These are phyloP conservation scores for Cryptococcus wingfieldii DNA, from an alignment of 1,284 basidiomycete species.

Conservation along the genomic window DNA sequence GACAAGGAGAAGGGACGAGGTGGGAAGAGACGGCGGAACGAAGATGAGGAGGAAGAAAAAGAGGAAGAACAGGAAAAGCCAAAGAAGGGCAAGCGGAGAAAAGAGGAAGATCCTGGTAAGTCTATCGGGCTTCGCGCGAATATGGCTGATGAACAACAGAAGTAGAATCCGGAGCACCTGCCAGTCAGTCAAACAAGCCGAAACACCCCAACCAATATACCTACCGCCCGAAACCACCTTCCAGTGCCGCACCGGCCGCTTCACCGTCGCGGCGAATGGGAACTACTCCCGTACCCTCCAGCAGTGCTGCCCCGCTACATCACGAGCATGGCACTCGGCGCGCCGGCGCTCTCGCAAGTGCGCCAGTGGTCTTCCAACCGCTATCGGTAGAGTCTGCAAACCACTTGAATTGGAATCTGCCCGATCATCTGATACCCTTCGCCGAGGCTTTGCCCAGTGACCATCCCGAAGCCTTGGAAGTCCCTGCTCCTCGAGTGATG, in stretches of 20 bases:
- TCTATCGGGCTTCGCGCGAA: background rate
- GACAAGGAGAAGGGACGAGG: constrained; percentile 10
- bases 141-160: background rate
- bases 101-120: constrained; percentile 39
- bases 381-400: constrained; percentile 30
- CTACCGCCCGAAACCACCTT: constrained; percentile 52
- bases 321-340: constrained; percentile 45
- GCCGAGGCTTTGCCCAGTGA: constrained; percentile 75
- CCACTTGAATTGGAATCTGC: constrained; percentile 71
- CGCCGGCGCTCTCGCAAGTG: constrained; percentile 41
- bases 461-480: constrained; percentile 68
- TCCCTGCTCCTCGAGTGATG: constrained; percentile 51
- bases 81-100: constrained; percentile 42
- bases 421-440: constrained; percentile 88
- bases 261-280: constrained; percentile 6
- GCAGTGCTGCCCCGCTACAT: constrained; percentile 22
- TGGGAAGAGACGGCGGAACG: constrained; percentile 6
- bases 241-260: constrained; percentile 1
- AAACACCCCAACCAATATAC: constrained; percentile 60
- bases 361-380: constrained; percentile 25
- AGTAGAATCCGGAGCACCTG: constrained; percentile 3
- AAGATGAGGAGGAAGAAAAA: constrained; percentile 23
- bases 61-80: constrained; percentile 16
- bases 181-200: constrained; percentile 19
- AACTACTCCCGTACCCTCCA: constrained; percentile 6